Evolutionary conservation across 257 asterid genomes (phyloP).

Genomic region (Capsicum rhomboideum): DNA sequence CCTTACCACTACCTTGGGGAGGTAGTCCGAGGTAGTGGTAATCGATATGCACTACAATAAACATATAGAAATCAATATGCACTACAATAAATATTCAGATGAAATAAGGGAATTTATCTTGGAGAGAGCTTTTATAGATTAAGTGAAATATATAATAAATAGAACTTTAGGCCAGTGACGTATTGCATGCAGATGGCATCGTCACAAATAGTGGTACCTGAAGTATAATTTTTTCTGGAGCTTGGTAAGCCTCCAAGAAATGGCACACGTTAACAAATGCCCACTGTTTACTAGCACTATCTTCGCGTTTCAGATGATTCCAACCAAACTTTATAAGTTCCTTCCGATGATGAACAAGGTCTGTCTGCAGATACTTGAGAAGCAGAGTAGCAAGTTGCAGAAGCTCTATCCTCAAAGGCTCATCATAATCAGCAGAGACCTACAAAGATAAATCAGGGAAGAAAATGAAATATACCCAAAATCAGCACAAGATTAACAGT

Average conservation of each 20-base stretch:
- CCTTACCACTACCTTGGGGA: too few species aligned
- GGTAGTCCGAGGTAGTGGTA: too few species aligned
- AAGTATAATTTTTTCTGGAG: slow-evolving; percentile 95
- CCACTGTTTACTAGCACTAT: slow-evolving; percentile 99
- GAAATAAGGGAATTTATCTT: not conserved
- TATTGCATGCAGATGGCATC: not conserved
- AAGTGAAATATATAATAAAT: not conserved
- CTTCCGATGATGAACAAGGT: slow-evolving; percentile 94
- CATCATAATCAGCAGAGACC: slow-evolving; percentile 94
- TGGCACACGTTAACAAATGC: slow-evolving; percentile 99
- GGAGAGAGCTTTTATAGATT: not conserved
- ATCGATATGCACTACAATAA: too few species aligned
- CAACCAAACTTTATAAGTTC: slow-evolving; percentile 98
- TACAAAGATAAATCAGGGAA: slow-evolving; percentile 13
- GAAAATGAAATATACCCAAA: not conserved
- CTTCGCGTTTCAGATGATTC: slow-evolving; percentile 99
- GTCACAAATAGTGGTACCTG: slow-evolving; percentile 46
- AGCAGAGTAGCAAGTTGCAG: slow-evolving; percentile 97
- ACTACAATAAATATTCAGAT: not conserved
- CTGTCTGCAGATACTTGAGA: slow-evolving; percentile 94
- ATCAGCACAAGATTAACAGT: not conserved
- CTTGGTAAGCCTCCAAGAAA: slow-evolving; percentile 99
- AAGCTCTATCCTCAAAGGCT: slow-evolving; percentile 98
- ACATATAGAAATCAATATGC: not conserved
- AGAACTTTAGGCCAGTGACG: not conserved